Conservation (phyloP, 805 yeast genomes). For the Yueomyces sinensis region DNA sequence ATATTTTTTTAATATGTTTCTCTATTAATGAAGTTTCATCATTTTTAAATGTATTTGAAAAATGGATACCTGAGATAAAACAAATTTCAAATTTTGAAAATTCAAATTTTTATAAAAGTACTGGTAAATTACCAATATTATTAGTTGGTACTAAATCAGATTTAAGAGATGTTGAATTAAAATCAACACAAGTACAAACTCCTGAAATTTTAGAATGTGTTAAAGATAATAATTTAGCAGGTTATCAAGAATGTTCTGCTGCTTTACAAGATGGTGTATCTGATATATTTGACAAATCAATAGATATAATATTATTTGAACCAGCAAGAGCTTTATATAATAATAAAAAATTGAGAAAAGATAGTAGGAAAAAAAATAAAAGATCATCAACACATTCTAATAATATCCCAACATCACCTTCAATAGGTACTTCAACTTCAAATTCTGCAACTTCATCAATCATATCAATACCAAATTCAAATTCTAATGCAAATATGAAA, state of each 20-base stretch:
- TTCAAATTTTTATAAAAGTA: conserved; percentile 8
- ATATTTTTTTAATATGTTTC: conserved; percentile 75
- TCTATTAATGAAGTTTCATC: conserved; percentile 73
- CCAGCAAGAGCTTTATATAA: no score
- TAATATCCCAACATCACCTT: no score
- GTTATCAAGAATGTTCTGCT: conserved; percentile 81
- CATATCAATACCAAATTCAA: no score
- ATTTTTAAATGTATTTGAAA: conserved; percentile 65
- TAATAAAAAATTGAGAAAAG: no score
- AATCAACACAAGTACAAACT: conserved; percentile 51
- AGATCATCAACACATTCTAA: no score
- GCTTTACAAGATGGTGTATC: conserved; percentile 79
- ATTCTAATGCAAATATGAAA: no score
- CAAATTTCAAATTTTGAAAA: conserved; percentile 61
- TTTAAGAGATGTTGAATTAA: conserved; percentile 56
- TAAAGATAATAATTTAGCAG: conserved; percentile 55
- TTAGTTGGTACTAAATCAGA: conserved; percentile 85
- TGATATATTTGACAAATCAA: conserved; percentile 74
- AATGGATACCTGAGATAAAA: conserved; percentile 77
- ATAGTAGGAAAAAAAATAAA: no score
- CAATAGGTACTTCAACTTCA: no score
- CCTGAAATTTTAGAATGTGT: conserved; percentile 58
- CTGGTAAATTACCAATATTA: conserved; percentile 34
- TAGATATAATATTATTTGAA: no score
- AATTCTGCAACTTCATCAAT: no score